phyloP scores from a whole-genome alignment of 148 eudicot species.

The Silene latifolia region DNA sequence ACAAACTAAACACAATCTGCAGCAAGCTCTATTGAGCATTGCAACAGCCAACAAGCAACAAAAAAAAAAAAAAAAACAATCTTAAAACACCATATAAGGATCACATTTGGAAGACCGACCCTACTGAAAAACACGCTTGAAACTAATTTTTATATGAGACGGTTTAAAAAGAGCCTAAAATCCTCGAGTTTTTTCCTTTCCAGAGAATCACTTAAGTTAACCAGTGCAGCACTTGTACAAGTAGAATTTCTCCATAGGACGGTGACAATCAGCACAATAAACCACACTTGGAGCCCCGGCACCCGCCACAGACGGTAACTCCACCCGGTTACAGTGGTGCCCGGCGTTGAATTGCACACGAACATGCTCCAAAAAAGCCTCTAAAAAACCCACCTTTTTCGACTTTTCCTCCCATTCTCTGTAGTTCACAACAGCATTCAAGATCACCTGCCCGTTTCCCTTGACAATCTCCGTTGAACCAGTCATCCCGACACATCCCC shows the following conservation, averaged over 20 bases:
- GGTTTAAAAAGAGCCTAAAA: background rate
- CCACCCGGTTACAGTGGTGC: constrained; percentile 68
- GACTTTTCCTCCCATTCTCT: constrained; percentile 44
- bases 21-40: no score
- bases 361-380: constrained; percentile 41
- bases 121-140: no score
- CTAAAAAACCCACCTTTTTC: constrained; percentile 38
- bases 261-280: constrained; percentile 63
- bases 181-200: background rate
- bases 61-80: no score
- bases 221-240: constrained; percentile 88
- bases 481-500: constrained; percentile 51
- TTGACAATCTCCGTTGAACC: constrained; percentile 47
- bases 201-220: constrained; percentile 13
- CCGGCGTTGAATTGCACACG: constrained; percentile 38
- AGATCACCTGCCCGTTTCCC: constrained; percentile 39
- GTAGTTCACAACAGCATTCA: constrained; percentile 28
- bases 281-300: constrained; percentile 25
- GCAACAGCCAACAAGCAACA: no score
- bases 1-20: no score
- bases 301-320: constrained; percentile 47
- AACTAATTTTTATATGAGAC: no score
- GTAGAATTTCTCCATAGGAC: constrained; percentile 71
- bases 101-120: no score
- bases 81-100: no score